These are phyloP conservation scores for Paecilomyces niveus DNA, from an alignment of 2,329 filamentous ascomycete genomes.

Conservation along the genomic window DNA sequence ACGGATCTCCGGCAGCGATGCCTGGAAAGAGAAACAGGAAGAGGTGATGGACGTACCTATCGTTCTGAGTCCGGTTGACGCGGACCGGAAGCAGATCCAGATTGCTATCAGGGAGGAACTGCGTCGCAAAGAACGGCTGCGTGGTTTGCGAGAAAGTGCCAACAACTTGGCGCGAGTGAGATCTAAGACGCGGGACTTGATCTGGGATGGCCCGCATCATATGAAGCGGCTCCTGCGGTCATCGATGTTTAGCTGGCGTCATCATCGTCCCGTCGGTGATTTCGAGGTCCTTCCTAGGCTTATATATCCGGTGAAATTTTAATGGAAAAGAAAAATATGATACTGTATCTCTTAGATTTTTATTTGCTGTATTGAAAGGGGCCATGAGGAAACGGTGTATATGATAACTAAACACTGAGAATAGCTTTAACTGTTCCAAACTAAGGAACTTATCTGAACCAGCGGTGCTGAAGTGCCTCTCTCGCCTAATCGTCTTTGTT, in stretches of 20 bases:
- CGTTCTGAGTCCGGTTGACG: constrained; percentile 24
- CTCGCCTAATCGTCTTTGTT: constrained; percentile 16
- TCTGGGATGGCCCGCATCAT: constrained; percentile 24
- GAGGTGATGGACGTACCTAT: constrained; percentile 33
- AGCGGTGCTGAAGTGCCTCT: constrained; percentile 25
- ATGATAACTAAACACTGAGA: no score
- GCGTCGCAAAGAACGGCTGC: constrained; percentile 8
- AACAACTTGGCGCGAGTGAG: constrained; percentile 8
- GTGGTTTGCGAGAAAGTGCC: constrained; percentile 11
- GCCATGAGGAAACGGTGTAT: not conserved
- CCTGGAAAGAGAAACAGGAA: constrained; percentile 32
- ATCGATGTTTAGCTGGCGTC: constrained; percentile 19
- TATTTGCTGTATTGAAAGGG: not conserved
- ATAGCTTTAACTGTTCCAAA: no score
- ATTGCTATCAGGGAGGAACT: constrained; percentile 19
- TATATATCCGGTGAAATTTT: not conserved
- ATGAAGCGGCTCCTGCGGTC: constrained; percentile 21
- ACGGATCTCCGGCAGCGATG: constrained; percentile 24
- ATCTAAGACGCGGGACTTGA: constrained; percentile 17
- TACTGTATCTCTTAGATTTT: not conserved
- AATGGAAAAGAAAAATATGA: not conserved
- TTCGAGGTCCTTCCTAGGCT: not conserved
- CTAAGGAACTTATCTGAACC: constrained; percentile 11
- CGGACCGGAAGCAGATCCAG: constrained; percentile 14
- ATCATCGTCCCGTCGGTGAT: not conserved